Base-by-base conservation (phyloP, 2,329 filamentous ascomycete species). In the Clarireedia hainanense region DNA sequence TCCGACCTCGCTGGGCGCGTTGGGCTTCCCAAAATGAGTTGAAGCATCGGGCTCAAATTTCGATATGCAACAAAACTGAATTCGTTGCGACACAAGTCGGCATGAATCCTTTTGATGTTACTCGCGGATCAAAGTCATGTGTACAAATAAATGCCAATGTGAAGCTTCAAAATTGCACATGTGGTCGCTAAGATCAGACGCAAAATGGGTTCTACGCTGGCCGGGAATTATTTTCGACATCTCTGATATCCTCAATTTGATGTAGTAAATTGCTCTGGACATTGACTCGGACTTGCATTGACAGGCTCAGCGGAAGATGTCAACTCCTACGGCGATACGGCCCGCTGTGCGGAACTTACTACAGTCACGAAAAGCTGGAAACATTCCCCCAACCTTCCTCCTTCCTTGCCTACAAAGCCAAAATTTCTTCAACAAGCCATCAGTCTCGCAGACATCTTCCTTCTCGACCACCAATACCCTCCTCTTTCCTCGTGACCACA, bases 401-500 rank as follows among this genome's bases (percentile, higher is more conserved):
- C 60, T 69, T 9, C 68, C 69, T 1, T 64, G 65, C 39, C 55
- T 67, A 42, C 51, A 62, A 14, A 40, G 56, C 49, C 51, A 62
- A 17, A 40, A 40, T 20, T 50, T 46, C 47, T 50, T 36, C 47
- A 48, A 34, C 24, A 53, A n/a, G 10, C 61, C 65, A 40, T 52
- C 52, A 45, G 42, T 30, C 20, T 47, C 50, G 20, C 68, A 68
- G 61, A 61, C 54, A 53, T 61, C 65, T 52, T 47, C 63, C 49
- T 71, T 72, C 60, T 69, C 68, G 23, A 69, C 62, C 50, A 67
- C 53, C 23, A 47, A 64, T 20, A 58, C 58, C 40, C 50, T 54
- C 37, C 49, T 58, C 39, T 67, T 61, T 49, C 68, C 69, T 30
- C 82, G 83, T 68, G 91, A 96, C 75, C 83, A 82, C 74, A 96